Percentiles rank a stretch among this genome's conserved stretches.
Evolutionary conservation across 2,329 filamentous ascomycete genomes (phyloP).

Genomic region (Aspergillus ustus): DNA sequence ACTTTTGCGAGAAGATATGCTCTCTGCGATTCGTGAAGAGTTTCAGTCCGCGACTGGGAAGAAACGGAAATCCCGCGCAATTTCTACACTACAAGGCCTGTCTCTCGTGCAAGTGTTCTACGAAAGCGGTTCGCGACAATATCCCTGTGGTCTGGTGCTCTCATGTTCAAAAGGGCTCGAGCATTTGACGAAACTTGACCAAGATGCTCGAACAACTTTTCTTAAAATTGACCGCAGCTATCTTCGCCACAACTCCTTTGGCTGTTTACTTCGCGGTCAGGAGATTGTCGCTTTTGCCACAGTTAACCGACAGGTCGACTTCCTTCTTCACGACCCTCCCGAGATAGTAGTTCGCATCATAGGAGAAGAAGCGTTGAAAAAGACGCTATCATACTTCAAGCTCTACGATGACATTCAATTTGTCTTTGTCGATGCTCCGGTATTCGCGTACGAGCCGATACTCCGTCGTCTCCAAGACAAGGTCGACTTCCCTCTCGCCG

Average conservation of each 20-base stretch:
- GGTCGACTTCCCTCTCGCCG: constrained; percentile 59
- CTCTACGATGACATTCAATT: constrained; percentile 50
- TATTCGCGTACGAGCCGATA: constrained; percentile 73
- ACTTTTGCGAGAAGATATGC: constrained; percentile 71
- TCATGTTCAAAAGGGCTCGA: neutral
- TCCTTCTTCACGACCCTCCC: constrained; percentile 50
- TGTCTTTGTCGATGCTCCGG: constrained; percentile 65
- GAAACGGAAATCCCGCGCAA: constrained; percentile 52
- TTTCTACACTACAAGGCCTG: constrained; percentile 48
- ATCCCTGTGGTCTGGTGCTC: constrained; percentile 44
- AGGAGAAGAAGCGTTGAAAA: constrained; percentile 51
- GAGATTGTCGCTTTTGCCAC: constrained; percentile 65
- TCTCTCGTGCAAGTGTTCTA: constrained; percentile 45
- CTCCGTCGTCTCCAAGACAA: constrained; percentile 63
- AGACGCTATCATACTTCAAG: constrained; percentile 54
- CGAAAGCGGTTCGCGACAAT: constrained; percentile 25
- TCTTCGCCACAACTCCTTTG: constrained; percentile 65
- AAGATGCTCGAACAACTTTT: constrained; percentile 48
- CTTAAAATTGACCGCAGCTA: constrained; percentile 55
- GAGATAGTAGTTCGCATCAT: constrained; percentile 58
- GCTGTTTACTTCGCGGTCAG: constrained; percentile 59
- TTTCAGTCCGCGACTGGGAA: constrained; percentile 55
- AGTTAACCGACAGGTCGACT: constrained; percentile 57
- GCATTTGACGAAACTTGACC: constrained; percentile 39
- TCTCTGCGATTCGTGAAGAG: constrained; percentile 68